These are phyloP conservation scores for Ophiosphaerella narmari DNA, from an alignment of 2,329 filamentous ascomycete genomes.

Conservation along the genomic window DNA sequence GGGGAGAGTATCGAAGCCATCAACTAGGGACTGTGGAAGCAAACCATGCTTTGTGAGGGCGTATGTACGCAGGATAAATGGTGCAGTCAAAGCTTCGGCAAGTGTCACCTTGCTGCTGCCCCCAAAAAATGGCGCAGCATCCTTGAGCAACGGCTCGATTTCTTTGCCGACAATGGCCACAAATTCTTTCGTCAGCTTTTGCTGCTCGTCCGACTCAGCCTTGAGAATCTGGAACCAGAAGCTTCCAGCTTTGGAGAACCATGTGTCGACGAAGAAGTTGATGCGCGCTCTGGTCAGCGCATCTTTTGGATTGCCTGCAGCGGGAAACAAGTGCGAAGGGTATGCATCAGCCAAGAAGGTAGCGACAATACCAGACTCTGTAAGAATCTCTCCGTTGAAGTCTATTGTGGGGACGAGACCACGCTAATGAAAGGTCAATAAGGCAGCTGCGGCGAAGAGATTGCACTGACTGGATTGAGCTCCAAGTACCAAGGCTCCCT, in stretches of 20 bases:
- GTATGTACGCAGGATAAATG: slow-evolving; percentile 68
- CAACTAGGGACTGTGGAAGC: slow-evolving; percentile 55
- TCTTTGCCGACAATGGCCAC: slow-evolving; percentile 67
- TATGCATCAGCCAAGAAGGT: slow-evolving; percentile 73
- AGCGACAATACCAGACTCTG: slow-evolving; percentile 74
- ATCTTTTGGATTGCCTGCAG: slow-evolving; percentile 56
- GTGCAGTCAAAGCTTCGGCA: slow-evolving; percentile 71
- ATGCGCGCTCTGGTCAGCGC: slow-evolving; percentile 70
- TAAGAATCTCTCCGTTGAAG: slow-evolving; percentile 67
- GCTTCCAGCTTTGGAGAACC: slow-evolving; percentile 63
- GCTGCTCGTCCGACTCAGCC: slow-evolving; percentile 56
- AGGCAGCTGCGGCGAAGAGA: not conserved
- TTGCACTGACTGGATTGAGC: slow-evolving; percentile 66
- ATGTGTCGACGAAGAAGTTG: slow-evolving; percentile 74
- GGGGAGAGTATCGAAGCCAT: slow-evolving; percentile 61
- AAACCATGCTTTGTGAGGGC: slow-evolving; percentile 60
- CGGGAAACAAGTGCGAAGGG: slow-evolving; percentile 69
- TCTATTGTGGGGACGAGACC: slow-evolving; percentile 75
- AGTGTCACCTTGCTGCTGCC: slow-evolving; percentile 63
- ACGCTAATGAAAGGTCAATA: slow-evolving; percentile 47
- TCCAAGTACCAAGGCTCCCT: slow-evolving; percentile 75
- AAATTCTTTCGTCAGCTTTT: slow-evolving; percentile 56
- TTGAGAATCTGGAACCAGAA: slow-evolving; percentile 54
- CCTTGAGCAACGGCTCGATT: slow-evolving; percentile 69
- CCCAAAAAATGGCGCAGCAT: slow-evolving; percentile 52